Base-by-base conservation (phyloP, 768 basidiomycete species). In the Naganishia antarctica region DNA sequence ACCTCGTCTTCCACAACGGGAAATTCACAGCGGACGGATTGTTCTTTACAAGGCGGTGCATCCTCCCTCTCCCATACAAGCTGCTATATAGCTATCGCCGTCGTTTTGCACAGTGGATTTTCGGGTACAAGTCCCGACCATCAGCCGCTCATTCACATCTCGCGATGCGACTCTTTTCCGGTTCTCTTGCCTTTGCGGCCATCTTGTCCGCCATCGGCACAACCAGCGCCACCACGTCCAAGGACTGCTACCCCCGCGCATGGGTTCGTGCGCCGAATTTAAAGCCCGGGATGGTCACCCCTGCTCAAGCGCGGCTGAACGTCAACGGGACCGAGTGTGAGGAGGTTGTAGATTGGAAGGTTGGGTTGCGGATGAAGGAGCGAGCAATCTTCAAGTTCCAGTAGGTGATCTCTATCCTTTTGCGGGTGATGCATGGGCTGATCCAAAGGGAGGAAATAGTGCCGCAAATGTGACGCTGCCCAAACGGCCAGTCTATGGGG, bases 211-310 rank as follows among this genome's bases (percentile, higher is more conserved):
- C 37, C 7, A 40, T 16, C 8, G 16, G 8, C 8, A 16, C 37
- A 40, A 16, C 7, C 37, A 7, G 8, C 37, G 8, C 8, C 16
- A 16, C 37, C 37, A 8, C 37, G 37, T 40, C 37, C 37, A 40
- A 40, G 21, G 60, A 60, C 18, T 72, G 71, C 46, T 51, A 58
- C 26, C 40, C 70, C 6, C 64, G 66, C 25, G 63, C 60, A 34
- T 72, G 69, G 69, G 68, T 70, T 21, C 50, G 71, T 18, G 68
- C 69, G 18, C 68, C 68, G 13, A 69, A 72, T 43, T 61, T 72
- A 4, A 34, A 23, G 23, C 71, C 69, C 4, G 53, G 32, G 4
- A 26, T 28, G 21, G 47, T 58, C 13, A 51, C 59, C 4, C 60
- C 68, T 15, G 71, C 65, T 1, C 65, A 72, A 61, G 68, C 69